These are phyloP conservation scores for Albifimbria verrucaria DNA, from an alignment of 2,329 filamentous ascomycete species.

Conservation along the genomic window DNA sequence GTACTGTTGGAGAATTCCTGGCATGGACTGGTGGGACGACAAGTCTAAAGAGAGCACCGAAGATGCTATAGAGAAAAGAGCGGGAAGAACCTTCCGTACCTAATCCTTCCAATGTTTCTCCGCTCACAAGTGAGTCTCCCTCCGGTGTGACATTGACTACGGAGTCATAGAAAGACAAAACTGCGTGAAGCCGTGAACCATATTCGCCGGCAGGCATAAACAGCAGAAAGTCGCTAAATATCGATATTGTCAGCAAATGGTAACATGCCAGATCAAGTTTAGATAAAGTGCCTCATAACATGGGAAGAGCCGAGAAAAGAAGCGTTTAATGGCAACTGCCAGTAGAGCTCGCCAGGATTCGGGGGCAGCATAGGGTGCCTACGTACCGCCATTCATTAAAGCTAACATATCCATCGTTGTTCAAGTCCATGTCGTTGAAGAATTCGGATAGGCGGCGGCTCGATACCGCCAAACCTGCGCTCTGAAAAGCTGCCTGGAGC, in stretches of 20 bases:
- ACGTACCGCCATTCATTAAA: conserved; percentile 97
- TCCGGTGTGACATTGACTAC: conserved; percentile 88
- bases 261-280: no score
- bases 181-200: conserved; percentile 70
- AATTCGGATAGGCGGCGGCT: conserved; percentile 76
- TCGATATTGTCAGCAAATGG: background rate
- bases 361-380: background rate
- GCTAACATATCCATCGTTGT: conserved; percentile 82
- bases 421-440: conserved; percentile 84
- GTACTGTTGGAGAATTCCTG: conserved; percentile 21
- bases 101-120: conserved; percentile 88
- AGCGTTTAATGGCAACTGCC: no score
- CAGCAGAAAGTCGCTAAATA: conserved; percentile 78
- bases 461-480: conserved; percentile 75
- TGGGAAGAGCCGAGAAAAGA: no score
- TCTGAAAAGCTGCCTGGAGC: conserved; percentile 72
- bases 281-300: no score
- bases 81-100: conserved; percentile 67
- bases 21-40: conserved; percentile 45
- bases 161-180: conserved; percentile 87
- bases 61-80: conserved; percentile 65
- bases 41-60: conserved; percentile 72
- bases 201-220: conserved; percentile 70
- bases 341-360: background rate
- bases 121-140: conserved; percentile 88